phyloP scores from a whole-genome alignment of 169 alveolate species.

The Plasmodium blacklocki region DNA sequence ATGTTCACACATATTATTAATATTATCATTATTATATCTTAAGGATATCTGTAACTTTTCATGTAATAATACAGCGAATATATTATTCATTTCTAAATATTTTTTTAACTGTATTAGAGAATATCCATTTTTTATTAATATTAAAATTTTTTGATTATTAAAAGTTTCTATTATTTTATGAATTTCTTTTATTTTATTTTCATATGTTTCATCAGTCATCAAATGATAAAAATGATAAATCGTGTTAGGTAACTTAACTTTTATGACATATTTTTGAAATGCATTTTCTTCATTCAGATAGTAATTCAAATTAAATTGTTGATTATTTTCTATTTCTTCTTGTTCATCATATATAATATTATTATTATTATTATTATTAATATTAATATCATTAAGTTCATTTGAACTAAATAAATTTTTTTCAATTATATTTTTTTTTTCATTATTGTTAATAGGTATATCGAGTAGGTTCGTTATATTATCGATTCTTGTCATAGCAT shows the following conservation, averaged over 20 bases:
- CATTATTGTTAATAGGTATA: not conserved
- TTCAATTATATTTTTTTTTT: not conserved
- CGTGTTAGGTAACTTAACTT: constrained; percentile 37
- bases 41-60: constrained; percentile 61
- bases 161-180: constrained; percentile 49
- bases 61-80: constrained; percentile 47
- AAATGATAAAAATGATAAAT: constrained; percentile 60
- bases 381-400: not conserved
- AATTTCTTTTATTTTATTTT: constrained; percentile 35
- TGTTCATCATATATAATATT: constrained; percentile 12
- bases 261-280: constrained; percentile 60
- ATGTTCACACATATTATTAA: constrained; percentile 23
- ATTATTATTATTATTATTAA: not conserved
- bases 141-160: constrained; percentile 39
- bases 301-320: not conserved
- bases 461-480: not conserved
- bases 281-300: constrained; percentile 15
- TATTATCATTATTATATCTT: constrained; percentile 20
- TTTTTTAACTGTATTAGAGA: constrained; percentile 40
- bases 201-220: constrained; percentile 28
- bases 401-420: not conserved
- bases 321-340: not conserved
- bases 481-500: not conserved
- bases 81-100: constrained; percentile 28
- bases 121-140: constrained; percentile 56